A percentile compares a stretch with the other conserved stretches of the same genome.
phyloP scores from a whole-genome alignment of 2,329 filamentous ascomycete genomes.

The Cytospora mali region DNA sequence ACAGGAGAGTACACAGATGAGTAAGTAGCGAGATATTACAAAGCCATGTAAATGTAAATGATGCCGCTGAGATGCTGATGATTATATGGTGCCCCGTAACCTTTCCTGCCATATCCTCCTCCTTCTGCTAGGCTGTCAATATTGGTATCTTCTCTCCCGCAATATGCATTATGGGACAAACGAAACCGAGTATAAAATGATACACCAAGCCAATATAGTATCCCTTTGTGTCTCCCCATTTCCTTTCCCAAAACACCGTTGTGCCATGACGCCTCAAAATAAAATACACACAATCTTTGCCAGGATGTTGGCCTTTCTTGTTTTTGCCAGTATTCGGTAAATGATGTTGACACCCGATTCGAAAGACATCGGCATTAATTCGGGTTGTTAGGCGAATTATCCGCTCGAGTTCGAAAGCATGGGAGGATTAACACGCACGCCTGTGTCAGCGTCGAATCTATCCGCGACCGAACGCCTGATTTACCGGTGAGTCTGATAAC shows the following conservation, averaged over 20 bases:
- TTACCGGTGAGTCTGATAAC: background rate
- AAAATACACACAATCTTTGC: background rate
- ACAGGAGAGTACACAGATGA: background rate
- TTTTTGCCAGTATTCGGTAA: background rate
- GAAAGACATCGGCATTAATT: background rate
- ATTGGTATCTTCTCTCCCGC: background rate
- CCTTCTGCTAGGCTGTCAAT: background rate
- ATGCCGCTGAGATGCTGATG: background rate
- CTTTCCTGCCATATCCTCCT: background rate
- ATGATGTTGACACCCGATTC: background rate
- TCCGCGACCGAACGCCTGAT: background rate
- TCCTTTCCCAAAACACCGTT: background rate
- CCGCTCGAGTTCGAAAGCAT: background rate
- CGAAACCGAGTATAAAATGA: background rate
- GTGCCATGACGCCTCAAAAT: background rate
- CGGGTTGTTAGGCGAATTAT: background rate
- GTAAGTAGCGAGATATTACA: background rate
- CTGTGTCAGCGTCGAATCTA: background rate
- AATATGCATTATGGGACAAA: conserved; percentile 7
- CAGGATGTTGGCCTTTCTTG: background rate
- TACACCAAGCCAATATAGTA: background rate
- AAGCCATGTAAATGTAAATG: background rate
- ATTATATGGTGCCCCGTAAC: background rate
- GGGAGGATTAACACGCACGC: background rate
- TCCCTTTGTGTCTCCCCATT: background rate